Evolutionary conservation across 768 basidiomycete genomes (phyloP).

Genomic region (Hypholoma sublateritium): DNA sequence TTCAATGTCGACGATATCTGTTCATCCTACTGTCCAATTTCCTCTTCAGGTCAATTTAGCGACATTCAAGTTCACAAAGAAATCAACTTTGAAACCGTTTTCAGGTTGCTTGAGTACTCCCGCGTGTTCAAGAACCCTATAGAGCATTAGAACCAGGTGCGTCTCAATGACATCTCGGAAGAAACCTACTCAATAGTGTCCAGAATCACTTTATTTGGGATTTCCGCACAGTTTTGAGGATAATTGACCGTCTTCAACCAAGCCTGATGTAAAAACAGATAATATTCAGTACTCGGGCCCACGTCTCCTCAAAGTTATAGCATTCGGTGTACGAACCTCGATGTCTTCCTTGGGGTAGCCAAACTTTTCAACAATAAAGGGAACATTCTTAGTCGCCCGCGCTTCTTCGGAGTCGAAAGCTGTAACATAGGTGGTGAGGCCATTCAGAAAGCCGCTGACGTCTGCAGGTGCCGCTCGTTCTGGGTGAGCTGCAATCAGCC

Average conservation of each 20-base stretch:
- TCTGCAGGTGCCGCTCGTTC: constrained; percentile 51
- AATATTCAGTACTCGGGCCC: no score
- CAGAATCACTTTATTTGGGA: constrained; percentile 62
- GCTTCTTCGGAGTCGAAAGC: constrained; percentile 62
- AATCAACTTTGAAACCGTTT: constrained; percentile 51
- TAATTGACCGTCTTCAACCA: constrained; percentile 85
- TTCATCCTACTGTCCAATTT: background rate
- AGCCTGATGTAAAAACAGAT: constrained; percentile 39
- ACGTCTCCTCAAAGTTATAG: background rate
- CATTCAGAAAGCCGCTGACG: constrained; percentile 59
- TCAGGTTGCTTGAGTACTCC: constrained; percentile 64
- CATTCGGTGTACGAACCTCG: constrained; percentile 38
- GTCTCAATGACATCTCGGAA: background rate
- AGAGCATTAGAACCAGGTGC: constrained; percentile 5
- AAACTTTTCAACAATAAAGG: constrained; percentile 77
- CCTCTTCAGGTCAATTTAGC: constrained; percentile 43
- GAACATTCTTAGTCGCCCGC: constrained; percentile 58
- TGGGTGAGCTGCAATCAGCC: constrained; percentile 88
- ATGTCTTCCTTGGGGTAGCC: constrained; percentile 85
- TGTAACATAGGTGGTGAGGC: constrained; percentile 64
- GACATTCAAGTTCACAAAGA: constrained; percentile 59
- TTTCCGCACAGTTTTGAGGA: constrained; percentile 60
- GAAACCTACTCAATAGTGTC: constrained; percentile 67
- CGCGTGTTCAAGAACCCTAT: constrained; percentile 72
- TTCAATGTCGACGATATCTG: no score